Conservation (phyloP, 768 basidiomycete genomes). For the Amanita exitialis region DNA sequence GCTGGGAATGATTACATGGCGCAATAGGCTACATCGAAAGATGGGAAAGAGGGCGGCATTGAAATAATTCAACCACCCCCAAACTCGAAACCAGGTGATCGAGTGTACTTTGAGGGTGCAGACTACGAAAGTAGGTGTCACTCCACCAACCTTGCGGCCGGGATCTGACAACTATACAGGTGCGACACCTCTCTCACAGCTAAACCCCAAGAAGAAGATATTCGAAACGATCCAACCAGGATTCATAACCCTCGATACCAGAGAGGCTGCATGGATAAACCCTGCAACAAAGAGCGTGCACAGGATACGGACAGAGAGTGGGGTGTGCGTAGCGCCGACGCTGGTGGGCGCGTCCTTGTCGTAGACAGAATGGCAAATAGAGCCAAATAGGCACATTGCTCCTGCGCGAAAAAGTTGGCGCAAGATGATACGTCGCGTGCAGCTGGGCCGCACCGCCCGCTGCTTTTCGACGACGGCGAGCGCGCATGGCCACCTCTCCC, state of each 20-base stretch:
- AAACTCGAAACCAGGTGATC: conserved; percentile 82
- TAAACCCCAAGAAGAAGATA: conserved; percentile 99
- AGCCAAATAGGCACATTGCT: neutral
- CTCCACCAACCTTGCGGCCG: neutral
- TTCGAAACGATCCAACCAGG: conserved; percentile 95
- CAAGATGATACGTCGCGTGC: conserved; percentile 26
- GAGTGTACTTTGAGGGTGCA: conserved; percentile 89
- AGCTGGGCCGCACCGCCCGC: conserved; percentile 23
- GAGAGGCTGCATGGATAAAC: conserved; percentile 91
- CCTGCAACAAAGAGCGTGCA: conserved; percentile 70
- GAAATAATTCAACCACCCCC: conserved; percentile 87
- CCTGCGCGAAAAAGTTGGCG: too few relatives aligned
- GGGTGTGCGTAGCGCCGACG: conserved; percentile 70
- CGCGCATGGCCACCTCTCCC: conserved; percentile 49
- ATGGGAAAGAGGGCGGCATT: conserved; percentile 82
- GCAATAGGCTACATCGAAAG: conserved; percentile 76
- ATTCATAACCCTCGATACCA: conserved; percentile 81
- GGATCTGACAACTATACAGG: conserved; percentile 22
- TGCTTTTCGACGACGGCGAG: conserved; percentile 41
- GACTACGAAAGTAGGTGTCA: conserved; percentile 66
- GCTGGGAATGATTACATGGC: neutral
- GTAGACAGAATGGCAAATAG: conserved; percentile 25
- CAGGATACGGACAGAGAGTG: conserved; percentile 78
- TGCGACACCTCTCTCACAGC: conserved; percentile 61
- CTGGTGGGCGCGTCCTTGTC: conserved; percentile 90